Conservation (phyloP, 2,329 filamentous ascomycete genomes). For the Epichloe elymi region DNA sequence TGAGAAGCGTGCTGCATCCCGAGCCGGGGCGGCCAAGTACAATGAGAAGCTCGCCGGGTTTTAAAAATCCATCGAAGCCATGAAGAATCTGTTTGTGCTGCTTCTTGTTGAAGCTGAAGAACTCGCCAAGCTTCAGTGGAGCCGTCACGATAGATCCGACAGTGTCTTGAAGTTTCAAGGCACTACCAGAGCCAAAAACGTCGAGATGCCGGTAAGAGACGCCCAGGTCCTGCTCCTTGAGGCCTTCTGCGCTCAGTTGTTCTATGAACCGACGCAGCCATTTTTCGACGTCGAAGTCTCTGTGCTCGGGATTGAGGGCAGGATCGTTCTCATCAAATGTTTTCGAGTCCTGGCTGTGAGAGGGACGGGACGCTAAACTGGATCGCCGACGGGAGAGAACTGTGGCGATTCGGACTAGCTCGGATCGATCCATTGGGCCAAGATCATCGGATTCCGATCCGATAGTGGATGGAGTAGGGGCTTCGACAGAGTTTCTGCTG, state of each 20-base stretch:
- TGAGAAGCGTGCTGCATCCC: conserved; percentile 52
- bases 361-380: conserved; percentile 9
- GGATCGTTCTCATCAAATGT: conserved; percentile 17
- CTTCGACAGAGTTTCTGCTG: not conserved
- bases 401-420: conserved; percentile 27
- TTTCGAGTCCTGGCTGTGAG: conserved; percentile 9
- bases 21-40: conserved; percentile 55
- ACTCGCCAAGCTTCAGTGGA: conserved; percentile 44
- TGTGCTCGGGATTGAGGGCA: conserved; percentile 23
- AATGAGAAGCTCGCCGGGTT: conserved; percentile 52
- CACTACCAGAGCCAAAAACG: conserved; percentile 53
- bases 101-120: conserved; percentile 33
- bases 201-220: conserved; percentile 52
- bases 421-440: conserved; percentile 14
- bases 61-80: conserved; percentile 50
- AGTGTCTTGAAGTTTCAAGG: conserved; percentile 55
- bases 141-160: conserved; percentile 45
- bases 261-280: conserved; percentile 28
- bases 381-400: conserved; percentile 23
- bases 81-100: conserved; percentile 46
- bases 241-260: conserved; percentile 39
- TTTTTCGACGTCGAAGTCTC: conserved; percentile 26
- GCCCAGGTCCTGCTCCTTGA: conserved; percentile 40
- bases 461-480: not conserved
- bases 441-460: not conserved